Conservation (phyloP, 495 filamentous ascomycete species). For the Penicillium paxilli region DNA sequence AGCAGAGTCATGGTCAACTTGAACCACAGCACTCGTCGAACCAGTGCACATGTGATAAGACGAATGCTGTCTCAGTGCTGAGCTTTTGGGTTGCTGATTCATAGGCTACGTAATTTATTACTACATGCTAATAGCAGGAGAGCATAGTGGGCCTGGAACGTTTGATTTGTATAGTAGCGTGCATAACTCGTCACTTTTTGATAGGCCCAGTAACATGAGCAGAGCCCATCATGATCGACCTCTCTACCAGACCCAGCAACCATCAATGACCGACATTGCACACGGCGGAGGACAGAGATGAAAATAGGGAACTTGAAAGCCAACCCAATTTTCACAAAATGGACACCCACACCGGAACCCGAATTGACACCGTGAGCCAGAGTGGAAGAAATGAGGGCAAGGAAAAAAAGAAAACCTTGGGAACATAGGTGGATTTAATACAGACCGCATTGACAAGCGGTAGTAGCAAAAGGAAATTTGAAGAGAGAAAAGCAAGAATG, state of each 20-base stretch:
- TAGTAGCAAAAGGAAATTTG: conserved; percentile 25
- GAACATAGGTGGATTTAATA: conserved; percentile 43
- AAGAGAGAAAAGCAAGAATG: conserved; percentile 19
- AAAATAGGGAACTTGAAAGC: conserved; percentile 14
- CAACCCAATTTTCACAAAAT: conserved; percentile 21
- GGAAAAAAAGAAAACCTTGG: conserved; percentile 26
- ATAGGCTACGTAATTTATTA: neutral
- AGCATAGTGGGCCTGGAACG: conserved; percentile 10
- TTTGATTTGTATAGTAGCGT: conserved; percentile 27
- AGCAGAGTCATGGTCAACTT: too few relatives aligned
- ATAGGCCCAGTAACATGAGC: conserved; percentile 24
- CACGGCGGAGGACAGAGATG: conserved; percentile 15
- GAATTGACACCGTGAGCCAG: conserved; percentile 29
- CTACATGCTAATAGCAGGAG: neutral
- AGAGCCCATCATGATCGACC: conserved; percentile 23
- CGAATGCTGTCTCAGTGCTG: too few relatives aligned
- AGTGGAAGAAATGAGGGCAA: conserved; percentile 11
- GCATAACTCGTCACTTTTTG: conserved; percentile 34
- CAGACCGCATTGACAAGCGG: conserved; percentile 29
- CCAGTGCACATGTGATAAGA: too few relatives aligned
- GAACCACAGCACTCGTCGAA: too few relatives aligned
- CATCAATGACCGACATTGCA: conserved; percentile 24
- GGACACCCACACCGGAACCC: conserved; percentile 23
- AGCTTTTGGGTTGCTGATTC: too few relatives aligned
- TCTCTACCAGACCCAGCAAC: conserved; percentile 22